phyloP scores from a whole-genome alignment of 345 rosid genomes.

The Boechera retrofracta region DNA sequence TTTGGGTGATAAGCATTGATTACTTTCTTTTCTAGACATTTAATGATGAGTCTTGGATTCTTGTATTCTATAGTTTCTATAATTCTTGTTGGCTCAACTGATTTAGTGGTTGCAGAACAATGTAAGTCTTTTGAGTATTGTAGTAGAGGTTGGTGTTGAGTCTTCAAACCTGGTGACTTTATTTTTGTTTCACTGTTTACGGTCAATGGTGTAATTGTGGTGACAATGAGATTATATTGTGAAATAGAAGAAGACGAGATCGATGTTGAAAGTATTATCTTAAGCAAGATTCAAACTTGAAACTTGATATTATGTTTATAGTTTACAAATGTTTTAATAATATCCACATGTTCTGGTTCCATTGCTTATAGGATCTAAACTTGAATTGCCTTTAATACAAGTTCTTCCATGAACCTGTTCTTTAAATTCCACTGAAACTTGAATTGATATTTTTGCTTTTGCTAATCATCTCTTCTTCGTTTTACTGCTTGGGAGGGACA shows the following conservation, averaged over 20 bases:
- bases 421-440: too few relatives aligned
- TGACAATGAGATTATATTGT: conserved; percentile 4
- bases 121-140: background rate
- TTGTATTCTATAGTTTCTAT: background rate
- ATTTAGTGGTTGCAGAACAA: conserved; percentile 10
- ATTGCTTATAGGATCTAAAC: too few relatives aligned
- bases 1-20: background rate
- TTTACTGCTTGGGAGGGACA: too few relatives aligned
- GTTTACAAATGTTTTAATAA: too few relatives aligned
- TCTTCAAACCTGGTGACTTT: conserved; percentile 1
- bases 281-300: background rate
- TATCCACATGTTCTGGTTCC: too few relatives aligned
- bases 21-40: conserved; percentile 2
- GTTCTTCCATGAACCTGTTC: too few relatives aligned
- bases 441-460: too few relatives aligned
- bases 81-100: background rate
- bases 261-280: background rate
- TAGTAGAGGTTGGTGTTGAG: conserved; percentile 3
- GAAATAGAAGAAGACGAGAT: background rate
- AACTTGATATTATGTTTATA: background rate
- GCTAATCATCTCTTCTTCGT: too few relatives aligned
- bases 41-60: background rate
- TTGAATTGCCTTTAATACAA: too few relatives aligned
- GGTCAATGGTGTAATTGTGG: conserved; percentile 2
- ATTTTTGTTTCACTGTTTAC: background rate